Evolutionary conservation across 805 yeast species (phyloP).

Genomic region (Pichia cephalocereana): DNA sequence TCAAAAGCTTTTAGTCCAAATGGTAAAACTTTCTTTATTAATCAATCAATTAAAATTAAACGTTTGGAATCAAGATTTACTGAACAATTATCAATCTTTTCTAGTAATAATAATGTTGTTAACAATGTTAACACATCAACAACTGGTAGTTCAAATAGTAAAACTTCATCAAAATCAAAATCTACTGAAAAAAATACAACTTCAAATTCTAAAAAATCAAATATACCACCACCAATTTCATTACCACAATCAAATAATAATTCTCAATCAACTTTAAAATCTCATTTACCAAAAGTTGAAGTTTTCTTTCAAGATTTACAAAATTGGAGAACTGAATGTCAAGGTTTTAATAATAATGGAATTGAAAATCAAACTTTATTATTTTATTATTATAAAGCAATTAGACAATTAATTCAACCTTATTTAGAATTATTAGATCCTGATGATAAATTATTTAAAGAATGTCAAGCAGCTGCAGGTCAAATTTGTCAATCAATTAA

Average conservation of each 20-base stretch:
- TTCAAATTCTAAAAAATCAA: not conserved
- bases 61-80: slow-evolving; percentile 53
- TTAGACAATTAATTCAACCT: slow-evolving; percentile 54
- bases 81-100: slow-evolving; percentile 37
- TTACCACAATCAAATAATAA: slow-evolving; percentile 14
- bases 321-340: slow-evolving; percentile 48
- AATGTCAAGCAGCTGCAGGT: slow-evolving; percentile 67
- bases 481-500: slow-evolving; percentile 58
- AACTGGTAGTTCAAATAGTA: too few relatives aligned
- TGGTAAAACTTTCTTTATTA: slow-evolving; percentile 35
- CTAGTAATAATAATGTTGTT: not conserved
- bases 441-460: slow-evolving; percentile 48
- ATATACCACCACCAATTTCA: too few relatives aligned
- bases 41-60: slow-evolving; percentile 47
- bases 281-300: slow-evolving; percentile 43
- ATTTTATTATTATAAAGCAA: slow-evolving; percentile 51
- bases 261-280: slow-evolving; percentile 12
- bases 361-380: slow-evolving; percentile 52
- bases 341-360: slow-evolving; percentile 32
- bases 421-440: slow-evolving; percentile 54
- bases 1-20: slow-evolving; percentile 29
- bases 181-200: too few relatives aligned
- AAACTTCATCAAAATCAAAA: too few relatives aligned
- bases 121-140: too few relatives aligned
- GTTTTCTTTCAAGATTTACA: slow-evolving; percentile 45